Base-by-base conservation (phyloP, 768 basidiomycete genomes). In the Xerocomellus chrysenteron region DNA sequence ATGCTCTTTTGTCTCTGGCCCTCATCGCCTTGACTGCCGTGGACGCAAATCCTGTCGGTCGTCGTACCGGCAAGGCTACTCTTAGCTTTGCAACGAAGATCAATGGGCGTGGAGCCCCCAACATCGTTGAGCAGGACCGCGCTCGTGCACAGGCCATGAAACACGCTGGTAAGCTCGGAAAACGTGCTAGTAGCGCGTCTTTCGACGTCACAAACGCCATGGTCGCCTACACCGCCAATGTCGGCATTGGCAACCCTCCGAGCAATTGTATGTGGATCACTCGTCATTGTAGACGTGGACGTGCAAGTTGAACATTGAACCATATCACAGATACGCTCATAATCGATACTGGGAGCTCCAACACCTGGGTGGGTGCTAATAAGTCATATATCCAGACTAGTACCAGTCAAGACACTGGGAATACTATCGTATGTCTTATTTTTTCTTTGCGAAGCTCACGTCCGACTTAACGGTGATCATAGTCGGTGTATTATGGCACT, bases 211-310 rank as follows among this genome's bases (percentile, higher is more conserved):
- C 62, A 5, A 75, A 74, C 44, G 36, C 42, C 13, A 50, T 32
- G 6, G 58, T 70, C 0, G 36, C 6, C 21, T 75, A 74, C 45
- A 64, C 62, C 6, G 68, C 65, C 0, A 16, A 71, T 60, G 61
- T 71, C 32, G 59, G 60, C 10, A 10, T 72, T 5, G 70, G 70
- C 26, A 50, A 19, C 4, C 68, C 70, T 11, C 21, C 63, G 5
- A 69, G 66, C 3, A 35, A 62, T 33, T 69, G 71, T 74, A 33
- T 37, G 69, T 56, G 16, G 8, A 19, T 21, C 14, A 2, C 26
- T 33, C 5, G 17, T 9, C 9, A 30, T n/a, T 40, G n/a, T 40
- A 8, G 9, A 39, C n/a, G 39, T n/a, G n/a, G 17, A 4, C 35
- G 35, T 5, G 35, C 35, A 10, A 16, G 19, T 35, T 43, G 17